Conservation (phyloP, 1,284 basidiomycete genomes). For the Irpex sp. region DNA sequence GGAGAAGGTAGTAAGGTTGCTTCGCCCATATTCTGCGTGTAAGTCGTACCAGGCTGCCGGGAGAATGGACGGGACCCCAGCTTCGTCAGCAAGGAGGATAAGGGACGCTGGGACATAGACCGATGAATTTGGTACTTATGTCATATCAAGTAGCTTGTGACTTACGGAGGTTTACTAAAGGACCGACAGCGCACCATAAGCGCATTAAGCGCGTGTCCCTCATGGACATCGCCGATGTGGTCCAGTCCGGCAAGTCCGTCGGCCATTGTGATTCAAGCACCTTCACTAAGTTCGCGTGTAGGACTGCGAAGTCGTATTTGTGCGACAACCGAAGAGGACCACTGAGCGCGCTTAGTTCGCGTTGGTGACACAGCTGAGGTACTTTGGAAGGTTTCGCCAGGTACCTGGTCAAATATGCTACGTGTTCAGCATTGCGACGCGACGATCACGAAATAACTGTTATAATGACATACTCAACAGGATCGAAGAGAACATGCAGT, state of each 20-base stretch:
- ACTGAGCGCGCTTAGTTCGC: not conserved
- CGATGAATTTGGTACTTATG: no score
- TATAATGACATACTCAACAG: not conserved
- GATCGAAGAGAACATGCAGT: not conserved
- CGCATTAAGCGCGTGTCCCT: no score
- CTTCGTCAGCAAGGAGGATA: not conserved
- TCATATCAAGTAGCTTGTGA: no score
- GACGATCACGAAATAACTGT: no score
- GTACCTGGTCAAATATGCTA: no score
- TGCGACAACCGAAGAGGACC: not conserved
- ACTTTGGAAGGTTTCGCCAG: no score
- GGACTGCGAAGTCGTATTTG: not conserved
- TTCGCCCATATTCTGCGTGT: not conserved
- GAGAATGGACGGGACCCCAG: not conserved
- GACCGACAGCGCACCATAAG: no score
- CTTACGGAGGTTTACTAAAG: no score
- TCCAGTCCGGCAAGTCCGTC: not conserved
- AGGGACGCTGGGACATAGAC: not conserved
- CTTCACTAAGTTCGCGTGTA: not conserved
- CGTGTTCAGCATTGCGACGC: no score
- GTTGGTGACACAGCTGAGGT: not conserved
- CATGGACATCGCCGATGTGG: no score
- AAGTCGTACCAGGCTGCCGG: not conserved
- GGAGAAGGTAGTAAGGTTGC: not conserved
- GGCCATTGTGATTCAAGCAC: not conserved